Percentiles rank a stretch among this genome's conserved stretches.
Conservation (phyloP, 352 stramenopile species). For the Phytophthora cactorum region DNA sequence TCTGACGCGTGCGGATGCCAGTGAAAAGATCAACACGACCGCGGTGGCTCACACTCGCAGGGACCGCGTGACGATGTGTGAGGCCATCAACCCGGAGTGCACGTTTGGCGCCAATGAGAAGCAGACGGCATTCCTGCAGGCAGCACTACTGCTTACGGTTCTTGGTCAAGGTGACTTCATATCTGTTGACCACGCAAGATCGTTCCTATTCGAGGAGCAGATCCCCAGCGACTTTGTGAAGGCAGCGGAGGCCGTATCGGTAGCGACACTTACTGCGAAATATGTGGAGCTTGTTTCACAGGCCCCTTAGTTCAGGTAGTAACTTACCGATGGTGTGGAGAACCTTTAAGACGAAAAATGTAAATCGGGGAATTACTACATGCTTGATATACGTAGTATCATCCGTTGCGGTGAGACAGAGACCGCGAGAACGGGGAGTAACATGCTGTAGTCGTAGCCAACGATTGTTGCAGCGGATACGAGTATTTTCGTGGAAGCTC, state of each 20-base stretch:
- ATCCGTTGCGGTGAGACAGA: too few species aligned
- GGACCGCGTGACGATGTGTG: slow-evolving; percentile 27
- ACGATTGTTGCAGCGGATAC: too few species aligned
- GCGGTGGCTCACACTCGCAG: slow-evolving; percentile 30
- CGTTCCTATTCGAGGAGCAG: slow-evolving; percentile 46
- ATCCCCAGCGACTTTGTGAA: slow-evolving; percentile 39
- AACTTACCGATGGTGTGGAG: background rate
- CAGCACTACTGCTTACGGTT: slow-evolving; percentile 36
- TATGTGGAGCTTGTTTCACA: slow-evolving; percentile 21
- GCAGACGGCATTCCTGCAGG: slow-evolving; percentile 36
- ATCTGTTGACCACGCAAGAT: slow-evolving; percentile 26
- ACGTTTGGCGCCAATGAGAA: slow-evolving; percentile 30
- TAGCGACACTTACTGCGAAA: slow-evolving; percentile 20
- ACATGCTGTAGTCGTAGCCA: too few species aligned
- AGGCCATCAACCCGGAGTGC: slow-evolving; percentile 37
- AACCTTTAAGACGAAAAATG: background rate
- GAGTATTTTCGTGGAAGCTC: too few species aligned
- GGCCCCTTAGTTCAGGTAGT: slow-evolving; percentile 3
- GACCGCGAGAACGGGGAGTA: too few species aligned
- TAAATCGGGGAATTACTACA: too few species aligned
- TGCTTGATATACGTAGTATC: too few species aligned
- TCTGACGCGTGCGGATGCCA: slow-evolving; percentile 24
- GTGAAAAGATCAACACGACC: slow-evolving; percentile 29
- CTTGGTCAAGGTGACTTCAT: slow-evolving; percentile 31
- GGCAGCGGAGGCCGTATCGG: slow-evolving; percentile 16